Evolutionary conservation across 2,329 filamentous ascomycete genomes (phyloP).

Genomic region (Exophiala alcalophila): DNA sequence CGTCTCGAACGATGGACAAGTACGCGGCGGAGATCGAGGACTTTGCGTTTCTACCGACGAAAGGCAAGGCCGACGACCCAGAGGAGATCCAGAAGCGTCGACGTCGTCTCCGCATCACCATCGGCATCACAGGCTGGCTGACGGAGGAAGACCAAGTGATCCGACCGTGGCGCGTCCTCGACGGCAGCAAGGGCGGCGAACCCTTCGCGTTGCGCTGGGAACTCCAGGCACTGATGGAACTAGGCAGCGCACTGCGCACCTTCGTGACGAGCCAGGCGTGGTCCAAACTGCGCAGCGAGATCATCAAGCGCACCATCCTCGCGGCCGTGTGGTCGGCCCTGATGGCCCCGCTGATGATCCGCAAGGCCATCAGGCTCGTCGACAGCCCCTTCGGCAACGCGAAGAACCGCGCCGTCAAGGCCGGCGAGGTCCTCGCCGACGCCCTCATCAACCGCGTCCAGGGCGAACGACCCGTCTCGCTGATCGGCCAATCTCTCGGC

Average conservation of each 20-base stretch:
- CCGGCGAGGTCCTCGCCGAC: constrained; percentile 68
- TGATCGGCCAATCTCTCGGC: constrained; percentile 71
- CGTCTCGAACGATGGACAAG: constrained; percentile 71
- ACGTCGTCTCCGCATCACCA: constrained; percentile 65
- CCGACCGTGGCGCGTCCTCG: constrained; percentile 67
- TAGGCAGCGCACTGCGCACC: constrained; percentile 68
- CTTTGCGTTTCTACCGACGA: constrained; percentile 70
- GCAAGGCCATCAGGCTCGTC: constrained; percentile 59
- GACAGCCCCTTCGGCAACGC: constrained; percentile 73
- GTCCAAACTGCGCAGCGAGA: constrained; percentile 65
- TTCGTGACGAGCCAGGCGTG: constrained; percentile 72
- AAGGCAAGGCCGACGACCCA: constrained; percentile 31
- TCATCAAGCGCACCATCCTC: constrained; percentile 65
- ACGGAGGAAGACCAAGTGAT: constrained; percentile 61
- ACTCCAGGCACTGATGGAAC: constrained; percentile 64
- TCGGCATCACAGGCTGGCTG: constrained; percentile 75
- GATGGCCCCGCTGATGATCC: constrained; percentile 57
- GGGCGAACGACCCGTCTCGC: constrained; percentile 68
- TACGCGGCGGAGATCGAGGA: constrained; percentile 75
- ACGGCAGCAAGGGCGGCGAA: constrained; percentile 61
- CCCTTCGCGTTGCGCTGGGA: constrained; percentile 75
- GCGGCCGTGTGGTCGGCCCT: constrained; percentile 48
- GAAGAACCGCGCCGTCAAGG: constrained; percentile 67
- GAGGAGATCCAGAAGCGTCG: constrained; percentile 23
- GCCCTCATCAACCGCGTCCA: constrained; percentile 71